These are phyloP conservation scores for Fusarium hainanense DNA, from an alignment of 2,329 filamentous ascomycete species.

Conservation along the genomic window DNA sequence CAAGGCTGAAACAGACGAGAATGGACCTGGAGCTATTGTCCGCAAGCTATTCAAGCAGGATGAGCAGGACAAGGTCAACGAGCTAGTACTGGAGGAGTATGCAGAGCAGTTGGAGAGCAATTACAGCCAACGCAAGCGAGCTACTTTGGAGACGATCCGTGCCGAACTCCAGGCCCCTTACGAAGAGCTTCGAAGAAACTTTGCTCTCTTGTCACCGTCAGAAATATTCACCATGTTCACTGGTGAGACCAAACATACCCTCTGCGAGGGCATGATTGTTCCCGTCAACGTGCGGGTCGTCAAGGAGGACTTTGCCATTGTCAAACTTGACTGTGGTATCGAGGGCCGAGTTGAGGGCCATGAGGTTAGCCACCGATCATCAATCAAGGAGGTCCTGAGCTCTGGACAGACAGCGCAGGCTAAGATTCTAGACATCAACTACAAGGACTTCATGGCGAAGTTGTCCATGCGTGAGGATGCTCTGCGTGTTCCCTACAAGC, in stretches of 20 bases:
- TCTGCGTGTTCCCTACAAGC: constrained; percentile 77
- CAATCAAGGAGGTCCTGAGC: constrained; percentile 78
- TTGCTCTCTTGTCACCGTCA: constrained; percentile 74
- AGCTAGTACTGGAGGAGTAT: constrained; percentile 95
- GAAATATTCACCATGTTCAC: constrained; percentile 98
- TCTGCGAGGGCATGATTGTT: constrained; percentile 91
- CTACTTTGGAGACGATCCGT: constrained; percentile 94
- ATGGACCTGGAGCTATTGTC: constrained; percentile 89
- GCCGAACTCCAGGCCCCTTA: constrained; percentile 93
- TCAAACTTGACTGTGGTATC: constrained; percentile 92
- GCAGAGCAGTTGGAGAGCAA: constrained; percentile 94
- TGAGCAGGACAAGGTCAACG: constrained; percentile 93
- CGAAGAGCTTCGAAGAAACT: constrained; percentile 89
- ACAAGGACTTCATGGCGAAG: constrained; percentile 84
- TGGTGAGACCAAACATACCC: constrained; percentile 85
- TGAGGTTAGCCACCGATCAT: constrained; percentile 80
- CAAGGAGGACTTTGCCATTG: constrained; percentile 92
- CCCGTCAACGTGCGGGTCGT: constrained; percentile 89
- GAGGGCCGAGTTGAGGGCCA: constrained; percentile 87
- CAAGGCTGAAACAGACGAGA: constrained; percentile 91
- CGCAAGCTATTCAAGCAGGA: constrained; percentile 95
- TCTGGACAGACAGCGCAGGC: constrained; percentile 87
- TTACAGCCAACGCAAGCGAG: constrained; percentile 93
- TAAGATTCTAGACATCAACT: constrained; percentile 88
- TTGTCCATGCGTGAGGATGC: constrained; percentile 86